Conservation (phyloP, 1,139 yeast genomes). For the Kurtzmaniella natalensis region DNA sequence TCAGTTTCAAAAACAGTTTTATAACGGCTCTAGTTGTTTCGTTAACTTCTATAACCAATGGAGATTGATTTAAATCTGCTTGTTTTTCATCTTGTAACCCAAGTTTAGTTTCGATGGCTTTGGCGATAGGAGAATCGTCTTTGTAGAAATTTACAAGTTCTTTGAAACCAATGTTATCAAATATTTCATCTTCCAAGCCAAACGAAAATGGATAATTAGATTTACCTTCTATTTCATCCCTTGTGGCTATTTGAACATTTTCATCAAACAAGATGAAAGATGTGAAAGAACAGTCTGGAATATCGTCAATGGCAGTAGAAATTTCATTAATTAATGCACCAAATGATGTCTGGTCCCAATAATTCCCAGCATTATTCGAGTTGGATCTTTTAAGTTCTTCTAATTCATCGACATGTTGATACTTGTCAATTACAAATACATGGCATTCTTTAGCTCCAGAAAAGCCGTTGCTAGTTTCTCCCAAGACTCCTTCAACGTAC, state of each 20-base stretch:
- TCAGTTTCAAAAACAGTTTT: constrained; percentile 11
- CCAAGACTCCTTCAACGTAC: constrained; percentile 18
- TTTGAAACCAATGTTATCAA: constrained; percentile 2
- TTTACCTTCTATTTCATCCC: constrained; percentile 1
- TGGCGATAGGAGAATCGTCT: not conserved
- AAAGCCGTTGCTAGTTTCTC: constrained; percentile 24
- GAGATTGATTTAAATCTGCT: not conserved
- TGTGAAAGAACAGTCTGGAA: constrained; percentile 21
- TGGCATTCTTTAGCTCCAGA: constrained; percentile 18
- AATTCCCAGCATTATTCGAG: constrained; percentile 5
- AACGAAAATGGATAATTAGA: constrained; percentile 1
- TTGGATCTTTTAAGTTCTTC: not conserved
- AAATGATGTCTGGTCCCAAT: constrained; percentile 12
- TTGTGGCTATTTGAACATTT: constrained; percentile 21
- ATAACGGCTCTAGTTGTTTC: constrained; percentile 6
- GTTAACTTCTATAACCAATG: not conserved
- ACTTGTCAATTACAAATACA: constrained; percentile 27
- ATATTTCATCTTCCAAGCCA: constrained; percentile 4
- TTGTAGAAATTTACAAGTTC: not conserved
- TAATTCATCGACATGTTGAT: constrained; percentile 25
- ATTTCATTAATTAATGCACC: constrained; percentile 15
- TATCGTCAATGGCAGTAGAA: constrained; percentile 13
- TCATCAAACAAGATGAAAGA: constrained; percentile 29
- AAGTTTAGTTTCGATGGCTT: not conserved
- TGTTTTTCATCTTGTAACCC: not conserved